phyloP scores from a whole-genome alignment of 441 rosid genomes.

The Codiaeum variegatum region DNA sequence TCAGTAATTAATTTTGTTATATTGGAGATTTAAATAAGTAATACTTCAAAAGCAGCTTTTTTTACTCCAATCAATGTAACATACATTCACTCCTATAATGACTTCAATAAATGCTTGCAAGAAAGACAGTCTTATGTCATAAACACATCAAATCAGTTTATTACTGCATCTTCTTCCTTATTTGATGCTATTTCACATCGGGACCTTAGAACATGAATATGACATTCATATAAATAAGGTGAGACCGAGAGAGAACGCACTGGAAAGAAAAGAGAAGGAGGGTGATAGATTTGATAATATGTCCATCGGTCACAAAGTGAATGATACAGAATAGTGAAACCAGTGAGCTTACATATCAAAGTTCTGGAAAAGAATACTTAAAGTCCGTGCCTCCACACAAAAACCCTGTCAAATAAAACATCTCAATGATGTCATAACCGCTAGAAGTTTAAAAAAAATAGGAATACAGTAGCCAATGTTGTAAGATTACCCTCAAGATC shows the following conservation, averaged over 20 bases:
- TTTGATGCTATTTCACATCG: neutral
- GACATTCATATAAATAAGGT: neutral
- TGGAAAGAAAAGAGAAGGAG: neutral
- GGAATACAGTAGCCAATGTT: neutral
- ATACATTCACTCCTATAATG: neutral
- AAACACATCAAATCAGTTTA: neutral
- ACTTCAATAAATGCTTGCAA: neutral
- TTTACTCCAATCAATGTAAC: neutral
- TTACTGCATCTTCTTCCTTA: neutral
- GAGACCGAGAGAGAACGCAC: neutral
- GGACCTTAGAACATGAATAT: neutral
- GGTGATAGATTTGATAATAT: neutral
- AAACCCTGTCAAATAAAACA: constrained; percentile 67
- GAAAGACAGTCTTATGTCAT: neutral
- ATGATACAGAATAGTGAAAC: constrained; percentile 20
- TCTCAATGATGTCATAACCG: constrained; percentile 19
- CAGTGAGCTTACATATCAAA: constrained; percentile 81
- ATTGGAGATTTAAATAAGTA: neutral
- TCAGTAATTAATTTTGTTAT: neutral
- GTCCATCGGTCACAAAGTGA: constrained; percentile 19
- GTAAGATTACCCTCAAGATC: constrained; percentile 80
- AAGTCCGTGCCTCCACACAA: constrained; percentile 92
- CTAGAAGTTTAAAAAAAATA: constrained; percentile 10
- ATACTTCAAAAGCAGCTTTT: neutral
- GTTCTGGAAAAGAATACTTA: constrained; percentile 81